These are phyloP conservation scores for Podospora sp. DNA, from an alignment of 495 filamentous ascomycete genomes.

Conservation along the genomic window DNA sequence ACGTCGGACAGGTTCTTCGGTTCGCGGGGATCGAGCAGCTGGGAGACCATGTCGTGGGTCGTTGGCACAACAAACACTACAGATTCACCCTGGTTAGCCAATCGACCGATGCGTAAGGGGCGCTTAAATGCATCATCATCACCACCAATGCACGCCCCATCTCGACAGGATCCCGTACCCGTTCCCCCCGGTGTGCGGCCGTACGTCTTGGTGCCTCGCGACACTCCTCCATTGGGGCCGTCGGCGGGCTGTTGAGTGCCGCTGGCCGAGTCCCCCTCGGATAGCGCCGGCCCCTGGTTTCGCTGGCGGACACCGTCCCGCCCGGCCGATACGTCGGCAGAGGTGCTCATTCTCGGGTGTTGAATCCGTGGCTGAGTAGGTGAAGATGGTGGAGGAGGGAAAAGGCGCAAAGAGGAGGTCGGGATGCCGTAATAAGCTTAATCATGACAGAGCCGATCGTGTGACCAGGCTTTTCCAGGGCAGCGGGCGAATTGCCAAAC, in stretches of 20 bases:
- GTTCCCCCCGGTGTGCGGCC: conserved; percentile 89
- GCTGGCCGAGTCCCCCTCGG: conserved; percentile 3
- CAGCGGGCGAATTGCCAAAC: neutral
- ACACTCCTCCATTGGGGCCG: conserved; percentile 10
- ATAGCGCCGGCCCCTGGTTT: conserved; percentile 3
- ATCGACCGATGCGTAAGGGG: neutral
- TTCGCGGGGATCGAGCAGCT: conserved; percentile 89
- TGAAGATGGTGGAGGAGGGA: conserved; percentile 2
- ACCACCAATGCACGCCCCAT: neutral
- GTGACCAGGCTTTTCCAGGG: neutral
- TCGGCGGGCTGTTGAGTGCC: conserved; percentile 1
- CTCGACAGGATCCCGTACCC: conserved; percentile 56
- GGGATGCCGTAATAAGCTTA: neutral
- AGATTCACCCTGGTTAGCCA: conserved; percentile 12
- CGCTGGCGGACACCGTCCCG: conserved; percentile 35
- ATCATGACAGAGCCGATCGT: conserved; percentile 13
- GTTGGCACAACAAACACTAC: conserved; percentile 93
- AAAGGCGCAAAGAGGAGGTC: conserved; percentile 1
- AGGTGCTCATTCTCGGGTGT: conserved; percentile 30
- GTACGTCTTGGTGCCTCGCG: conserved; percentile 69
- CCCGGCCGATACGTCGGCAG: conserved; percentile 27
- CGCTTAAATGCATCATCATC: neutral
- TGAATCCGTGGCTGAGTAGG: conserved; percentile 8
- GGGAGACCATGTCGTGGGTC: conserved; percentile 98
- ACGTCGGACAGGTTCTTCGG: conserved; percentile 92